A percentile compares a stretch with the other conserved stretches of the same genome.
Conservation (phyloP, 352 stramenopile genomes). For the Globisporangium alternatum region DNA sequence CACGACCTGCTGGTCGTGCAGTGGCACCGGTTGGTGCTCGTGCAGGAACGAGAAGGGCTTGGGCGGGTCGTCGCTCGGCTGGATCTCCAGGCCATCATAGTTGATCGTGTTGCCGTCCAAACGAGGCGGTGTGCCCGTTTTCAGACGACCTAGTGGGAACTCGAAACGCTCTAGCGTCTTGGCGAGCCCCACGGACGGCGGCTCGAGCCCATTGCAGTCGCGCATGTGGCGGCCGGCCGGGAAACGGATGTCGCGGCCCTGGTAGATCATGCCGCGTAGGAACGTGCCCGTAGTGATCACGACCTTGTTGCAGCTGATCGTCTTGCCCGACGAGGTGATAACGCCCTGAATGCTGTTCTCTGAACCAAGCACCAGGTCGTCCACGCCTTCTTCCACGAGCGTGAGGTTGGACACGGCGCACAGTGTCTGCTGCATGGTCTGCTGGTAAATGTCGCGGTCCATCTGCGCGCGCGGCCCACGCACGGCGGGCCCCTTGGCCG, state of each 20-base stretch:
- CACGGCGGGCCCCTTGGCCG: conserved; percentile 89
- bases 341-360: conserved; percentile 51
- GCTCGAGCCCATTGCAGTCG: conserved; percentile 84
- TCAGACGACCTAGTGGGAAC: conserved; percentile 94
- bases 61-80: conserved; percentile 92
- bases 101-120: conserved; percentile 95
- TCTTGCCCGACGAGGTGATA: conserved; percentile 49
- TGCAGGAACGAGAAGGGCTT: conserved; percentile 95
- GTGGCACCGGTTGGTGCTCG: conserved; percentile 71
- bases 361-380: conserved; percentile 91
- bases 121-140: conserved; percentile 97
- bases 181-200: conserved; percentile 93
- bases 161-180: conserved; percentile 91
- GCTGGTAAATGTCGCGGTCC: conserved; percentile 97
- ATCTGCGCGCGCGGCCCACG: conserved; percentile 93
- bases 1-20: conserved; percentile 78
- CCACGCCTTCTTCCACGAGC: conserved; percentile 93
- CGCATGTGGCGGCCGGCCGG: conserved; percentile 92
- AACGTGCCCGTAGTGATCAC: conserved; percentile 99
- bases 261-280: conserved; percentile 94
- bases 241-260: conserved; percentile 90
- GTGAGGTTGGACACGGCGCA: conserved; percentile 82
- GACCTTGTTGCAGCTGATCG: conserved; percentile 56
- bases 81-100: conserved; percentile 88
- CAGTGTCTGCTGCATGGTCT: conserved; percentile 90